Conservation (phyloP, 306 rosid genomes). For the Acacia crassicarpa region DNA sequence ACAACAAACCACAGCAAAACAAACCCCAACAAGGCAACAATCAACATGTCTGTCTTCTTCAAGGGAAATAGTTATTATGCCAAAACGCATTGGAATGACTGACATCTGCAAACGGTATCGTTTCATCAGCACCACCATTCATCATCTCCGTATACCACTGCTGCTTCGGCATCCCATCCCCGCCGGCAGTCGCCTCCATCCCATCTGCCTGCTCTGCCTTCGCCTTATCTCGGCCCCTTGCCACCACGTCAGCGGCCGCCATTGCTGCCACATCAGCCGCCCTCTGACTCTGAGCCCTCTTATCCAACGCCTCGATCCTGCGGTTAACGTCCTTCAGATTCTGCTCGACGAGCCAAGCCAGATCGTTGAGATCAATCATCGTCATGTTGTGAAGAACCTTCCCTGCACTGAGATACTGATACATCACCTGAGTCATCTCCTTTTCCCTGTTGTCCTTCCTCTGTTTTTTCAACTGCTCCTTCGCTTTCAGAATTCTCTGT, state of each 20-base stretch:
- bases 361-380: constrained; percentile 44
- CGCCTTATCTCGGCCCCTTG: background rate
- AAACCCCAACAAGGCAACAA: background rate
- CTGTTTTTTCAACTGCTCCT: constrained; percentile 40
- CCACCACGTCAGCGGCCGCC: background rate
- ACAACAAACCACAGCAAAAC: background rate
- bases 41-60: background rate
- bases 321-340: constrained; percentile 44
- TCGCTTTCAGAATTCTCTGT: constrained; percentile 42
- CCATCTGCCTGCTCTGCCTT: background rate
- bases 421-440: constrained; percentile 48
- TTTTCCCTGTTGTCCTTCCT: constrained; percentile 45
- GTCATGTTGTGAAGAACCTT: constrained; percentile 37
- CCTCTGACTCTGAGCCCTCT: constrained; percentile 20
- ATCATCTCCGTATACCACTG: constrained; percentile 42
- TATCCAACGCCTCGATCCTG: constrained; percentile 36
- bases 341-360: constrained; percentile 48
- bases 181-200: background rate
- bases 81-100: constrained; percentile 37
- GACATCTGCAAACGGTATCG: constrained; percentile 30
- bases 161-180: constrained; percentile 33
- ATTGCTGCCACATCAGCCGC: constrained; percentile 19
- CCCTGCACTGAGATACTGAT: constrained; percentile 42
- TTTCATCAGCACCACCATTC: constrained; percentile 27
- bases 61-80: constrained; percentile 39